Percentiles rank a stretch among this genome's conserved stretches.
These are phyloP conservation scores for Entoloma clypeatum DNA, from an alignment of 1,284 basidiomycete species.

Conservation along the genomic window DNA sequence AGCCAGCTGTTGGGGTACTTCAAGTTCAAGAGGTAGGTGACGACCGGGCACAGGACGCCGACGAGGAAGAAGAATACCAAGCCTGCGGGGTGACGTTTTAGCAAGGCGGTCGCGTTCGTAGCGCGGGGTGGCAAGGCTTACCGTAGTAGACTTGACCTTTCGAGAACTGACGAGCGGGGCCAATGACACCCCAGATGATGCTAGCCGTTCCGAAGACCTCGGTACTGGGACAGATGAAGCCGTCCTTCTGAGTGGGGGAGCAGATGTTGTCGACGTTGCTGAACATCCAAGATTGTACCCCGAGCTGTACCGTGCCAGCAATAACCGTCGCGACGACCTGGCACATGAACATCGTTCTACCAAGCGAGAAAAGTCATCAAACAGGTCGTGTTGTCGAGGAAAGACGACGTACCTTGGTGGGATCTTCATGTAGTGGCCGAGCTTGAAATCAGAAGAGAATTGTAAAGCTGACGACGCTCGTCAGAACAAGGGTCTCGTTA, in stretches of 20 bases:
- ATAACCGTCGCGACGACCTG: slow-evolving; percentile 63
- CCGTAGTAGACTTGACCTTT: slow-evolving; percentile 44
- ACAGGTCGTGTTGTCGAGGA: neutral
- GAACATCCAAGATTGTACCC: slow-evolving; percentile 69
- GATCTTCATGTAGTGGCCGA: slow-evolving; percentile 74
- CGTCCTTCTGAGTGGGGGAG: slow-evolving; percentile 39
- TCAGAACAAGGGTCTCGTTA: neutral
- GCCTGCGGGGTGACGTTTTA: slow-evolving; percentile 20
- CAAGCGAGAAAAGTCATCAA: slow-evolving; percentile 9
- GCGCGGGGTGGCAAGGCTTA: slow-evolving; percentile 11
- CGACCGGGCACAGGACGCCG: slow-evolving; percentile 43
- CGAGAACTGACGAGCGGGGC: slow-evolving; percentile 51
- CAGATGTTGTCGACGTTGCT: slow-evolving; percentile 56
- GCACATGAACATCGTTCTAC: slow-evolving; percentile 52
- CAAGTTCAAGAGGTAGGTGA: slow-evolving; percentile 32
- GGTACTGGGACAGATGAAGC: slow-evolving; percentile 40
- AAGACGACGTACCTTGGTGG: slow-evolving; percentile 32
- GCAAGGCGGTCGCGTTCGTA: slow-evolving; percentile 1
- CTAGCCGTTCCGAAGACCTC: slow-evolving; percentile 44
- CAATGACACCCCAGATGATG: slow-evolving; percentile 53
- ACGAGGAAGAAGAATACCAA: slow-evolving; percentile 53
- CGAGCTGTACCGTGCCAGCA: slow-evolving; percentile 59
- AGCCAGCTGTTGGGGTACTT: slow-evolving; percentile 42
- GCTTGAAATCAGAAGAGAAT: slow-evolving; percentile 67
- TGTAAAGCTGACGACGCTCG: slow-evolving; percentile 29